Evolutionary conservation across 1,139 yeast species (phyloP).

Genomic region (Yamadazyma songkhlaensis): DNA sequence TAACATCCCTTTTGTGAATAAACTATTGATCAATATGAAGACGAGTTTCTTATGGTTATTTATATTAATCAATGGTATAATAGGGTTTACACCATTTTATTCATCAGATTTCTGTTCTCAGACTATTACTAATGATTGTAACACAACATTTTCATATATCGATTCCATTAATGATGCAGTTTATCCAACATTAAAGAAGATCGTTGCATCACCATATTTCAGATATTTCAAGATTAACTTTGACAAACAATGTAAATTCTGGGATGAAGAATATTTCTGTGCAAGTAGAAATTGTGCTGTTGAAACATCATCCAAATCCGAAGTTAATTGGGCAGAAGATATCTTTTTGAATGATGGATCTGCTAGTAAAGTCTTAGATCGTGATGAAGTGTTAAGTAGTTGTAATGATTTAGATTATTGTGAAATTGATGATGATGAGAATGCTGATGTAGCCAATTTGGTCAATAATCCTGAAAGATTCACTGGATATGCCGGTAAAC

Average conservation of each 20-base stretch:
- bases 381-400: conserved; percentile 14
- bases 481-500: conserved; percentile 94
- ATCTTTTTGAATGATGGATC: conserved; percentile 63
- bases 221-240: conserved; percentile 83
- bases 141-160: conserved; percentile 46
- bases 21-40: neutral
- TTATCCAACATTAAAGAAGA: conserved; percentile 49
- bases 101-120: conserved; percentile 48
- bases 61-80: neutral
- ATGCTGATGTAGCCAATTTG: conserved; percentile 80
- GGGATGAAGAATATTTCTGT: conserved; percentile 82
- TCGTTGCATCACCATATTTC: conserved; percentile 75
- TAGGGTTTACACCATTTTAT: conserved; percentile 36
- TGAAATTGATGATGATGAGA: conserved; percentile 57
- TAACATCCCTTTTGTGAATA: neutral
- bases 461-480: conserved; percentile 91
- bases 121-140: conserved; percentile 45
- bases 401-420: conserved; percentile 51
- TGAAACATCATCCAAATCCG: conserved; percentile 52
- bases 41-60: conserved; percentile 1
- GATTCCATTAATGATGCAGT: conserved; percentile 35
- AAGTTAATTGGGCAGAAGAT: conserved; percentile 61
- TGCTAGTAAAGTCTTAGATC: conserved; percentile 49
- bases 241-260: conserved; percentile 84
- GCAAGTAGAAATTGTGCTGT: conserved; percentile 94